phyloP scores from a whole-genome alignment of 2,329 filamentous ascomycete species.

The Chaetomium globosum region DNA sequence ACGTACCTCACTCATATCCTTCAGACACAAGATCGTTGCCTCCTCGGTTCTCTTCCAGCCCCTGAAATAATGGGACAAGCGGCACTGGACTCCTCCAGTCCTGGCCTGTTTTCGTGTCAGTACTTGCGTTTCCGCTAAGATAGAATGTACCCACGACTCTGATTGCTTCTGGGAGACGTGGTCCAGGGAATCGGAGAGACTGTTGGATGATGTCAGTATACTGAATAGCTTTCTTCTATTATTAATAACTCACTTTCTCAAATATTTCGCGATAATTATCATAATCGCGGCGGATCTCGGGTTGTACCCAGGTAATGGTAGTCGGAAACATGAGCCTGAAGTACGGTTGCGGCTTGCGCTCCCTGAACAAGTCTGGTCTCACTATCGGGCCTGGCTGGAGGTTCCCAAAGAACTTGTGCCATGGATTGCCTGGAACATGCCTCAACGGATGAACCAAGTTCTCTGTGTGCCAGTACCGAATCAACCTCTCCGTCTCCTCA shows the following conservation, averaged over 20 bases:
- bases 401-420: slow-evolving; percentile 33
- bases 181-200: slow-evolving; percentile 8
- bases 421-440: slow-evolving; percentile 30
- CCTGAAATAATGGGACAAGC: slow-evolving; percentile 12
- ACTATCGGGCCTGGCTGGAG: slow-evolving; percentile 1
- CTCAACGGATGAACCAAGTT: slow-evolving; percentile 21
- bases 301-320: slow-evolving; percentile 19
- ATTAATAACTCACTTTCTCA: slow-evolving; percentile 20
- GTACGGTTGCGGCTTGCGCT: slow-evolving; percentile 2
- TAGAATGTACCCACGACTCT: slow-evolving; percentile 7
- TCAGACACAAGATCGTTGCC: background rate
- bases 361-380: slow-evolving; percentile 18
- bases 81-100: slow-evolving; percentile 13
- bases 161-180: slow-evolving; percentile 15
- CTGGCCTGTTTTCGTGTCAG: slow-evolving; percentile 15
- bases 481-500: slow-evolving; percentile 10
- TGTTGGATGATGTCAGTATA: slow-evolving; percentile 13
- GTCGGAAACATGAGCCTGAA: slow-evolving; percentile 18
- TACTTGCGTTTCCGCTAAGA: too few relatives aligned
- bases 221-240: background rate
- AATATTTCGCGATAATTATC: slow-evolving; percentile 19
- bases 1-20: slow-evolving; percentile 23
- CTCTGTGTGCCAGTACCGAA: slow-evolving; percentile 25
- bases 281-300: slow-evolving; percentile 15
- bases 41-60: slow-evolving; percentile 19